Conservation (phyloP, 371 early-diverging fungal species). For the Saksenaea oblongispora region DNA sequence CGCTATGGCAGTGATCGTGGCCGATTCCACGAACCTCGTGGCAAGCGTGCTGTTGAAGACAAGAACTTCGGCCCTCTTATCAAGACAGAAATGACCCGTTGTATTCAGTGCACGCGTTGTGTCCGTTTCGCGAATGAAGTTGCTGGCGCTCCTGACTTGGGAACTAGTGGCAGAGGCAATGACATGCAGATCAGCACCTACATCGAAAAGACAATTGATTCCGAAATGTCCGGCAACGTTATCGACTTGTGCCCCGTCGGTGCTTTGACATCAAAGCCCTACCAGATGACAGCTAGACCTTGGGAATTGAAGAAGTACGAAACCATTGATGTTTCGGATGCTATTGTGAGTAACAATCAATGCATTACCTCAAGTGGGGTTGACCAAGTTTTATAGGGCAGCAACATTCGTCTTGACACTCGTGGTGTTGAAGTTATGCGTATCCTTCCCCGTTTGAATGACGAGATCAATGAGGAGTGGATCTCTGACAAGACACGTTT, state of each 20-base stretch:
- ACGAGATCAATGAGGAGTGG: slow-evolving; percentile 98
- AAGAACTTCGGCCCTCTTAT: slow-evolving; percentile 97
- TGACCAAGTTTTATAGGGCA: slow-evolving; percentile 38
- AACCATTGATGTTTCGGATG: slow-evolving; percentile 94
- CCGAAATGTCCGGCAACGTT: slow-evolving; percentile 97
- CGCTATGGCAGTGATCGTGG: slow-evolving; percentile 95
- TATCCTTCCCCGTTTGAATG: slow-evolving; percentile 92
- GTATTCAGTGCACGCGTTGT: slow-evolving; percentile 99
- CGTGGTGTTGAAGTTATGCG: slow-evolving; percentile 97
- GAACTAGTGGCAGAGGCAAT: slow-evolving; percentile 95
- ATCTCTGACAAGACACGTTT: slow-evolving; percentile 97
- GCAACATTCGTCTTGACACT: slow-evolving; percentile 94
- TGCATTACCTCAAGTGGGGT: background rate
- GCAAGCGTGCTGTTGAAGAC: slow-evolving; percentile 96
- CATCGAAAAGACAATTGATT: slow-evolving; percentile 82
- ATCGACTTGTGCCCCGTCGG: slow-evolving; percentile 98
- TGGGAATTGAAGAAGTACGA: slow-evolving; percentile 98
- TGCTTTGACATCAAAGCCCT: slow-evolving; percentile 96
- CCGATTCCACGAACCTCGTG: slow-evolving; percentile 81
- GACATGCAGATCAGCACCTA: slow-evolving; percentile 98
- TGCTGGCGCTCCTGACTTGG: slow-evolving; percentile 94
- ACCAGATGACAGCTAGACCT: slow-evolving; percentile 91
- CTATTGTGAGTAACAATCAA: slow-evolving; percentile 54
- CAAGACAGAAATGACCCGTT: slow-evolving; percentile 96
- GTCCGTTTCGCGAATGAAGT: slow-evolving; percentile 98